Evolutionary conservation across 306 rosid genomes (phyloP), one percentile per base, ranked within the genome.

Genomic region (Trichosanthes truncata): DNA sequence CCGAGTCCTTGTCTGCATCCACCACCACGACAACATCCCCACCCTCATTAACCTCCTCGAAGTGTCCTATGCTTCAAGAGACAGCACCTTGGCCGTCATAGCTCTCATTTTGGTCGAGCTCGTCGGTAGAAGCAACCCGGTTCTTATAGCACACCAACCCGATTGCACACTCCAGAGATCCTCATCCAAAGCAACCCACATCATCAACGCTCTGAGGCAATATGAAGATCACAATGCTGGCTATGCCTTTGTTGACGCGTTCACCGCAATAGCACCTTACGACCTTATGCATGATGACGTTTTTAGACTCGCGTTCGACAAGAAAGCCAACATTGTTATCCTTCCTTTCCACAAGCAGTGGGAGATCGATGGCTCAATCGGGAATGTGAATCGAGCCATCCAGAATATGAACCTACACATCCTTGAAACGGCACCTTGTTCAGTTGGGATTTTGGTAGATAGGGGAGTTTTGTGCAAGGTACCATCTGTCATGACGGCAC

Each of bases 391-490:
- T 56, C 69, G 84, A 73, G 63, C 82, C 21, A 65, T 87, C 9
- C 87, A 72, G 65, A 60, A 7, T 38, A 26, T 92, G 83, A 90
- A 90, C 88, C 3, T 71, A 20, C 84, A 69, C 5, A 84, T 89
- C 76, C 88, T 92, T 0, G 80, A 90, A 4, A 81, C 12, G 26
- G 92, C 93, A 0, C 95, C 95, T 11, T 92, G 93, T 74, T 92
- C 95, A 0, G 90, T 90, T 0, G 93, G 89, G n/a, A 90, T 92
- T 59, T 86, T 90, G 55, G 78, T 92, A 14, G 97, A 92, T 38
- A 80, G 92, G 15, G 90, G 89, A 13, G 55, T 83, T 21, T 48
- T 87, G 38, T 72, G 71, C 6, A 67, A 87, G 43, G 81, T 85
- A 0, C 12, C 38, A 3, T 84, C 89, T 4, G 78, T 89, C 46